Percentiles rank a stretch among this genome's conserved stretches.
Evolutionary conservation across 306 rosid species (phyloP).

Genomic region (Medicago ruthenica): DNA sequence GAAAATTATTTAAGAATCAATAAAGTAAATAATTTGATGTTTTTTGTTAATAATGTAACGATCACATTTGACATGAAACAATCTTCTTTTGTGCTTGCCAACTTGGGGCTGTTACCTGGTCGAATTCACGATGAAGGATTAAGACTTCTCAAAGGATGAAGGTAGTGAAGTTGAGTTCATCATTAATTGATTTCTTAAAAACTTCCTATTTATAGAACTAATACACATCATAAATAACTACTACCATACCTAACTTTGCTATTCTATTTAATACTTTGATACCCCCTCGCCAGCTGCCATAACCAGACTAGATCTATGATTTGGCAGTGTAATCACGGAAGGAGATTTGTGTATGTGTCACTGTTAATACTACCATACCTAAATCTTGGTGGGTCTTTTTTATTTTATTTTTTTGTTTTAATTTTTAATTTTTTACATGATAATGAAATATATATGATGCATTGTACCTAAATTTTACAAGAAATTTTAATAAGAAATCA

Average conservation of each 20-base stretch:
- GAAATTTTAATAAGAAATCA: too few species aligned
- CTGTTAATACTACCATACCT: too few species aligned
- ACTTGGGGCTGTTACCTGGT: background rate
- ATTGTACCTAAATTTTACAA: too few species aligned
- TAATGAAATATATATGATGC: too few species aligned
- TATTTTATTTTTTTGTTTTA: too few species aligned
- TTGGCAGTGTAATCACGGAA: background rate
- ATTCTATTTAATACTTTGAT: constrained; percentile 3
- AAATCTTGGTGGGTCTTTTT: too few species aligned
- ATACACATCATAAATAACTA: background rate
- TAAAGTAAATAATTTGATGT: too few species aligned
- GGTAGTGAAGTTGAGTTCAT: background rate
- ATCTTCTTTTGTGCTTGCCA: background rate
- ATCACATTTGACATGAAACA: background rate
- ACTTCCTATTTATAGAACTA: background rate
- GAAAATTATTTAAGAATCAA: too few species aligned
- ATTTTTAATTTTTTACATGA: too few species aligned
- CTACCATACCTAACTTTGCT: background rate
- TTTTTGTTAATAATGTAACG: background rate
- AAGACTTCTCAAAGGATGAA: too few species aligned
- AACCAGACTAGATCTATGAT: background rate
- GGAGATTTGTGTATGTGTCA: background rate
- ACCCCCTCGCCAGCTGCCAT: background rate
- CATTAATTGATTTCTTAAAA: background rate
- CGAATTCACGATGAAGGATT: background rate